Evolutionary conservation across 1,284 basidiomycete species (phyloP), one percentile per base, ranked within the genome.

Genomic region (Lentinus polychrous): DNA sequence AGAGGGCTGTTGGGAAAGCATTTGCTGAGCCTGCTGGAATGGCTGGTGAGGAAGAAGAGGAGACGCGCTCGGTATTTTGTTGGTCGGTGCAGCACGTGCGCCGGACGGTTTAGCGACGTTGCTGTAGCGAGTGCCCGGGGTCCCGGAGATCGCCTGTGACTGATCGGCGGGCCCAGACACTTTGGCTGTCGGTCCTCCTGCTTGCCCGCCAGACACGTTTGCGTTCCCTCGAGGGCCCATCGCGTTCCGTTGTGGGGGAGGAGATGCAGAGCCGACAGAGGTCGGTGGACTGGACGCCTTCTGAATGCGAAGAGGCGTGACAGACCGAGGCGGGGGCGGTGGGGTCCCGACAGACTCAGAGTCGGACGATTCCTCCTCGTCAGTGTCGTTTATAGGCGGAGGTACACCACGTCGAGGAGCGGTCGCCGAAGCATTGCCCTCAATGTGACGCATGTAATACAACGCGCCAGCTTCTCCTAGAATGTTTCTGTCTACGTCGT

Each of bases 61-160:
- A 37, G 17, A 20, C 24, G 50, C 48, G 53, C 57, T 53, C 57
- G 56, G 49, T 51, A 55, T 54, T 55, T 59, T 61, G 49, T 52
- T 60, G 49, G 60, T 69, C 37, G 77, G 72, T 47, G 76, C 82
- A 43, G 86, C 89, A 79, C 91, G 86, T 78, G 91, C 90, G 35
- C 90, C 91, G 39, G 87, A 87, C 14, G 91, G 91, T 43, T 66
- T 64, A 54, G 64, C 59, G 54, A 59, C 57, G 18, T 33, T 48
- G 31, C 50, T 52, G 39, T 54, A 58, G 50, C 60, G 57, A 50
- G 57, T 39, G 17, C 47, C 43, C 24, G 48, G 49, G 33, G 45
- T 43, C 31, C 39, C 39, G 35, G 27, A 37, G 35, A 37, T 11
- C 38, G 48, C 43, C 51, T 18, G 42, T 15, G 35, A 42, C 46